phyloP scores from a whole-genome alignment of 78 protist species.

The Emiliania huxleyi region DNA sequence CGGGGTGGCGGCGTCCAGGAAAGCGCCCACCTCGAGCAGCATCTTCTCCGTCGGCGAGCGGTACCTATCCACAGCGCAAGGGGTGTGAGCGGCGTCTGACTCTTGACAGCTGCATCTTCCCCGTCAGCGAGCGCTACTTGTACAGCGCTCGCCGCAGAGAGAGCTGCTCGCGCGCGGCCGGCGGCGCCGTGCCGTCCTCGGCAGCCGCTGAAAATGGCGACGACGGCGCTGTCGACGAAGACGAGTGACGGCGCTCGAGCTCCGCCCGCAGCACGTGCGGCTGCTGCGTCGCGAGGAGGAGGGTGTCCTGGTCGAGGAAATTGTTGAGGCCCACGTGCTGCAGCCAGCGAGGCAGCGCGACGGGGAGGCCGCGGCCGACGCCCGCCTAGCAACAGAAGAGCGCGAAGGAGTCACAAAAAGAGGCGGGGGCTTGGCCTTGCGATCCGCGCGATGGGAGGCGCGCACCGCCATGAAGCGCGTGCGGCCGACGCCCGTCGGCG shows the following conservation, averaged over 20 bases:
- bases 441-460: no score
- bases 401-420: no score
- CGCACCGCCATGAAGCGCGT: background rate
- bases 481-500: background rate
- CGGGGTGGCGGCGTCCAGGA: background rate
- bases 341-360: slow-evolving; percentile 16
- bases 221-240: no score
- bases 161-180: background rate
- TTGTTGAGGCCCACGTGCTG: background rate
- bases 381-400: background rate
- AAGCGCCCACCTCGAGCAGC: background rate
- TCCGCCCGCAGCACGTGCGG: background rate
- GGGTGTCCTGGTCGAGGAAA: slow-evolving; percentile 16
- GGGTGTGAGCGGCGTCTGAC: no score
- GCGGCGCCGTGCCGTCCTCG: background rate
- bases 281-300: slow-evolving; percentile 21
- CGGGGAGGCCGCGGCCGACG: background rate
- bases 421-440: background rate
- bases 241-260: background rate
- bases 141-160: background rate
- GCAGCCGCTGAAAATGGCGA: background rate
- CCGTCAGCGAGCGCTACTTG: background rate
- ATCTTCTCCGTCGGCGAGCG: background rate
- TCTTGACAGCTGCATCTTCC: background rate
- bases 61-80: no score